Evolutionary conservation across 495 filamentous ascomycete species (phyloP), one percentile per base, ranked within the genome.

Genomic region (Aspergillus indologenus): DNA sequence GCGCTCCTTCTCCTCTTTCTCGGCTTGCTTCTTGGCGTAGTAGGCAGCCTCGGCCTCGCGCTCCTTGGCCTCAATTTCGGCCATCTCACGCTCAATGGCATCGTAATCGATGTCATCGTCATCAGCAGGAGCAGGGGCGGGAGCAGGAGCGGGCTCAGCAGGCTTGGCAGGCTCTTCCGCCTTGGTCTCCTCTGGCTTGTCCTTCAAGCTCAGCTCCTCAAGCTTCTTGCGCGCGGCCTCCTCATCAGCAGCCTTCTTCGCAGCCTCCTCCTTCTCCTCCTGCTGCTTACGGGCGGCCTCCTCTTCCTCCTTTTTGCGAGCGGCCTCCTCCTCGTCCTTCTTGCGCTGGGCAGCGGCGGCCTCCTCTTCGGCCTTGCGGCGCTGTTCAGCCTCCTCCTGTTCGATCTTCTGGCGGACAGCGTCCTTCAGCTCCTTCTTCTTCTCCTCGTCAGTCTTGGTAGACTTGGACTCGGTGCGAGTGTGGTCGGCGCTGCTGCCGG

Each of bases 401-500:
- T 80, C 73, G 59, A 83, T 82, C 68, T 85, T 85, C 51, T 78
- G 77, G 55, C 84, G 83, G 59, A 91, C 84, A 19, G 84, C 81
- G 21, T 87, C 86, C 64, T 83, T 81, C 73, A 90, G 77, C 54
- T 88, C 86, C 52, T 82, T 80, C 67, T 85, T 83, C 69, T 82
- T 88, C 69, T 93, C 87, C 63, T 88, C 87, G 42, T 83, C 81
- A 2, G 85, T 85, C 79, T 88, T 89, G 21, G 69, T 68, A 17
- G 68, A 74, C 68, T 84, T 82, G 66, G 81, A 88, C 45, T 87
- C 85, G 4, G 81, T 69, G 14, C 84, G 79, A 53, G 71, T 65
- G 63, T 87, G 86, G 26, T 85, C 85, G n/a, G 76, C 66, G 47
- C 71, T 72, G 68, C 81, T 83, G 18, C 79, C 68, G 23, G 76